phyloP scores from a whole-genome alignment of 202 grass and related monocot genomes.

The Carex arenaria region DNA sequence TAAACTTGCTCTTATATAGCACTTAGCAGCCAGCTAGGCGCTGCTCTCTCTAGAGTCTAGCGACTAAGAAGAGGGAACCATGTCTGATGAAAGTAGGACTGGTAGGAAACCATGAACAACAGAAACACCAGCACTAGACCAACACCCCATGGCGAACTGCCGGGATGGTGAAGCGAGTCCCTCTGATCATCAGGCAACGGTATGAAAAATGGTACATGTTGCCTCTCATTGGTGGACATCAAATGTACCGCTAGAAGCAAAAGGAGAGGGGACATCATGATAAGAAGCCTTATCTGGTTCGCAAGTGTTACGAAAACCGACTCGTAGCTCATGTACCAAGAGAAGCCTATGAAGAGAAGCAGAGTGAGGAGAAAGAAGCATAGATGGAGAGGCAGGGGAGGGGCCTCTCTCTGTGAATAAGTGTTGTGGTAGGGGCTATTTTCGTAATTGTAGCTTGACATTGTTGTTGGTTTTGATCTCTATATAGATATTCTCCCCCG shows the following conservation, averaged over 20 bases:
- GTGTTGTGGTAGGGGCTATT: slow-evolving; percentile 41
- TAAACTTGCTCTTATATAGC: too few relatives aligned
- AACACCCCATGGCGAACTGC: slow-evolving; percentile 84
- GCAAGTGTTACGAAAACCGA: slow-evolving; percentile 38
- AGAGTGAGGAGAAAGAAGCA: slow-evolving; percentile 48
- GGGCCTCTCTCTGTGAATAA: slow-evolving; percentile 16
- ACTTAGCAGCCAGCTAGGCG: too few relatives aligned
- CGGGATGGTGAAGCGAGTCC: slow-evolving; percentile 65
- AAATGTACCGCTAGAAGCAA: slow-evolving; percentile 53
- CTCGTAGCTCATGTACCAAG: slow-evolving; percentile 44
- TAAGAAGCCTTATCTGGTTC: slow-evolving; percentile 29
- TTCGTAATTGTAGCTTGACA: slow-evolving; percentile 39
- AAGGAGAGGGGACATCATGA: slow-evolving; percentile 58
- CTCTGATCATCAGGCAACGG: slow-evolving; percentile 62
- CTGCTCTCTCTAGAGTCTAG: slow-evolving; percentile 4
- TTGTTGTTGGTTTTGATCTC: slow-evolving; percentile 17
- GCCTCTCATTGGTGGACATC: slow-evolving; percentile 21
- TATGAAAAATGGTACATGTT: slow-evolving; percentile 25
- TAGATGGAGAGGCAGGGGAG: slow-evolving; percentile 20
- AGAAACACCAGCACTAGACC: slow-evolving; percentile 63
- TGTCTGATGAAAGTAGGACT: slow-evolving; percentile 62
- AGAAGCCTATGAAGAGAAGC: slow-evolving; percentile 22
- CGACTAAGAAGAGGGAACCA: slow-evolving; percentile 66
- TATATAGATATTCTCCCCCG: neutral
- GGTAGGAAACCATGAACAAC: slow-evolving; percentile 86